These are phyloP conservation scores for Aspergillus nanangensis DNA, from an alignment of 495 filamentous ascomycete species.

Conservation along the genomic window DNA sequence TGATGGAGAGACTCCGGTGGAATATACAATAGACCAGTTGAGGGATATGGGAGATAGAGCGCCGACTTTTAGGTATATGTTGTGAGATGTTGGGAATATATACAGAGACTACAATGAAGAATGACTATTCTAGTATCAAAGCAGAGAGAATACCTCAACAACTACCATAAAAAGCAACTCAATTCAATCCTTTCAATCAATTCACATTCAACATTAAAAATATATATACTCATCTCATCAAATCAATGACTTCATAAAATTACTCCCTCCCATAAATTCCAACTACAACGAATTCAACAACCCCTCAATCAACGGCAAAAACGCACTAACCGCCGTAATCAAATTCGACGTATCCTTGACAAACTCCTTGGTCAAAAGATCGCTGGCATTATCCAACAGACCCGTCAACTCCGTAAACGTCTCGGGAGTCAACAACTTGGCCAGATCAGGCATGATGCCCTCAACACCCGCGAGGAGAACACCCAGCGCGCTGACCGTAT, in stretches of 20 bases:
- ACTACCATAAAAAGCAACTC: too few species aligned
- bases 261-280: not conserved
- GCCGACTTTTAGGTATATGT: constrained; percentile 59
- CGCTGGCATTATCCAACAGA: not conserved
- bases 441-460: not conserved
- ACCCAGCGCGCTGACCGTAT: not conserved
- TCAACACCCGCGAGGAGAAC: not conserved
- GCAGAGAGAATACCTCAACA: too few species aligned
- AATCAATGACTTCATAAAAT: too few species aligned
- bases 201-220: too few species aligned
- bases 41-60: constrained; percentile 63
- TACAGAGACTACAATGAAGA: too few species aligned
- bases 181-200: too few species aligned
- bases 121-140: too few species aligned
- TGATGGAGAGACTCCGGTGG: constrained; percentile 41
- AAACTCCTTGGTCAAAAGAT: not conserved
- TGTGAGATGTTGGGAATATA: constrained; percentile 18
- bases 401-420: not conserved
- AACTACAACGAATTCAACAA: not conserved
- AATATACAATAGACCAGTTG: constrained; percentile 50
- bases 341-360: not conserved
- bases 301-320: not conserved
- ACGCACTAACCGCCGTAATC: not conserved
- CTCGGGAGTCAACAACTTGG: not conserved
- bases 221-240: too few species aligned